These are phyloP conservation scores for Cymbopogon citratus DNA, from an alignment of 176 grass and related monocot genomes.

Conservation along the genomic window DNA sequence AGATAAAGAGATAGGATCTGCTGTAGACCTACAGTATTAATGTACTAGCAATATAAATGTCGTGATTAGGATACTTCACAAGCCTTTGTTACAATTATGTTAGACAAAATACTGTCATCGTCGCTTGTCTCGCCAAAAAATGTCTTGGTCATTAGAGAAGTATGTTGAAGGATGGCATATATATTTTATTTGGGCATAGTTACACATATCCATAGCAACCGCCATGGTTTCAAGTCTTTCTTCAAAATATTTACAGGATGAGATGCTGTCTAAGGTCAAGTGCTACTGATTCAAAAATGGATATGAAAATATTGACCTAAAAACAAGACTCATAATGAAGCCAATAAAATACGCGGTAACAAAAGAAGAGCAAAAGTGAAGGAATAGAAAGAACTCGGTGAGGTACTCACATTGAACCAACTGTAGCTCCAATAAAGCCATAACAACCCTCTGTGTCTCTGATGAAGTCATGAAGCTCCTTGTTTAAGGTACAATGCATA, in stretches of 20 bases:
- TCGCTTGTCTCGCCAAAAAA: background rate
- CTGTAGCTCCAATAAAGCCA: constrained; percentile 80
- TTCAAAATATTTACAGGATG: background rate
- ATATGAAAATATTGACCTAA: background rate
- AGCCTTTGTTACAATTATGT: background rate
- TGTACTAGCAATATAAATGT: background rate
- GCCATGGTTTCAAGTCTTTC: background rate
- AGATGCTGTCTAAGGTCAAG: background rate
- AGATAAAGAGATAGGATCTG: background rate
- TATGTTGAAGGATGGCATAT: background rate
- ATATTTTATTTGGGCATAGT: constrained; percentile 7
- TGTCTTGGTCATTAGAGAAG: background rate
- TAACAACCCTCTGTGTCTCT: constrained; percentile 61
- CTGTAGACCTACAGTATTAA: background rate
- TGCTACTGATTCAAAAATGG: background rate
- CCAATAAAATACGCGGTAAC: background rate
- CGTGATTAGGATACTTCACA: background rate
- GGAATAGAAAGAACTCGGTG: constrained; percentile 7
- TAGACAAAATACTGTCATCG: background rate
- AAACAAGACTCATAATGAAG: constrained; percentile 4
- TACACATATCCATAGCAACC: background rate
- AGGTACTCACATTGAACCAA: constrained; percentile 57
- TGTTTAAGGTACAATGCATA: constrained; percentile 68
- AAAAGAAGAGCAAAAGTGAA: background rate
- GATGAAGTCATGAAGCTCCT: constrained; percentile 81